A percentile compares a stretch with the other conserved stretches of the same genome.
These are phyloP conservation scores for Fusarium sp. DNA, from an alignment of 2,329 filamentous ascomycete genomes.

Conservation along the genomic window DNA sequence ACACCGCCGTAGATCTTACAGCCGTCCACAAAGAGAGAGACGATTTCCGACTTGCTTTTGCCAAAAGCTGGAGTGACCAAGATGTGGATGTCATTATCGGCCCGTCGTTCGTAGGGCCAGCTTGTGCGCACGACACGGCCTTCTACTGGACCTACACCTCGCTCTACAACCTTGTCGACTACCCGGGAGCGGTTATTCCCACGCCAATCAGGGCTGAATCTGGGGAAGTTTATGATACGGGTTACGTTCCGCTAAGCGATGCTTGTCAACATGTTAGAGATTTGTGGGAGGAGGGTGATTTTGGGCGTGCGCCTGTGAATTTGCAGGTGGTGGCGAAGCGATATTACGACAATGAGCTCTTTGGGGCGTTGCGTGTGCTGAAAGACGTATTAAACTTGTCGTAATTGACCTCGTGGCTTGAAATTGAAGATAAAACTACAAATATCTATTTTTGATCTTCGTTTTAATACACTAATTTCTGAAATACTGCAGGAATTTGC, in stretches of 20 bases:
- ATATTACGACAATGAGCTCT: conserved; percentile 49
- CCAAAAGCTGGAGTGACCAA: conserved; percentile 47
- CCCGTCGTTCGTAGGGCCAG: conserved; percentile 51
- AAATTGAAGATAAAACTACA: accelerated
- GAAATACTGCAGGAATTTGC: background rate
- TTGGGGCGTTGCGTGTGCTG: conserved; percentile 42
- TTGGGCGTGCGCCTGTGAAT: conserved; percentile 47
- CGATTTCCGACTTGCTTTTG: conserved; percentile 46
- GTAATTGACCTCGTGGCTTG: background rate
- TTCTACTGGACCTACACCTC: conserved; percentile 52
- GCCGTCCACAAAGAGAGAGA: conserved; percentile 39
- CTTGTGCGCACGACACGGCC: conserved; percentile 49
- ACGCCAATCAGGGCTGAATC: conserved; percentile 43
- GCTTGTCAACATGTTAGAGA: conserved; percentile 44
- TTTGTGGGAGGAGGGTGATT: conserved; percentile 48
- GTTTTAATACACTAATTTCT: accelerated
- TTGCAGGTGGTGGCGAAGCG: conserved; percentile 49
- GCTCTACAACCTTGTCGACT: conserved; percentile 52
- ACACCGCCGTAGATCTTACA: conserved; percentile 26
- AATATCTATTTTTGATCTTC: accelerated
- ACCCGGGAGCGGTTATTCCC: conserved; percentile 45
- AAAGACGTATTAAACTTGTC: conserved; percentile 14
- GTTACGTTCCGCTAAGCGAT: conserved; percentile 43
- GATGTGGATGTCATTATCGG: conserved; percentile 51
- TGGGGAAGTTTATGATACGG: conserved; percentile 39